phyloP scores from a whole-genome alignment of 768 basidiomycete species.

The Russula vinacea region DNA sequence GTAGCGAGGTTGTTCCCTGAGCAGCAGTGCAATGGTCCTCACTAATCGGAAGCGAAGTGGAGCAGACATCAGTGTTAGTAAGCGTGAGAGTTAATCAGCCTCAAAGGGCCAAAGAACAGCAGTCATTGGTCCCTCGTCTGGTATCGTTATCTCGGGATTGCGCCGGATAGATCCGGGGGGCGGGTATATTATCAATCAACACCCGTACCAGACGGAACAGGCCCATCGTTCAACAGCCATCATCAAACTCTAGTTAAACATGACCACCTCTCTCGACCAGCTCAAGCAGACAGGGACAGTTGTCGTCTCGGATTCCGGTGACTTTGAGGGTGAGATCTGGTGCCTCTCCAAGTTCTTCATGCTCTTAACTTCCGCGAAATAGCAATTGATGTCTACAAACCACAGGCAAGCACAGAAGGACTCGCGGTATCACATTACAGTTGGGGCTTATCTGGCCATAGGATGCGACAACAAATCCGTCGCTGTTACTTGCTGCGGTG shows the following conservation, averaged over 20 bases:
- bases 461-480: conserved; percentile 99
- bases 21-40: neutral
- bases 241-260: conserved; percentile 34
- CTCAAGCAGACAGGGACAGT: conserved; percentile 92
- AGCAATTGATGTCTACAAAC: conserved; percentile 97
- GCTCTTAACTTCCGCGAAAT: conserved; percentile 22
- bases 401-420: conserved; percentile 53
- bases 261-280: conserved; percentile 76
- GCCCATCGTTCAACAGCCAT: conserved; percentile 12
- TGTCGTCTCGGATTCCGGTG: conserved; percentile 97
- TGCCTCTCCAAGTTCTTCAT: conserved; percentile 11
- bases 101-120: neutral
- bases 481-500: conserved; percentile 88
- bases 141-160: neutral
- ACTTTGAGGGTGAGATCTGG: conserved; percentile 68
- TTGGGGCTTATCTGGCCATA: conserved; percentile 35
- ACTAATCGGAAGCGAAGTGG: too few species aligned
- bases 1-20: neutral
- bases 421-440: neutral
- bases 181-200: conserved; percentile 15
- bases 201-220: neutral
- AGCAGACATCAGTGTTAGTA: too few species aligned
- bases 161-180: conserved; percentile 17
- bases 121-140: too few species aligned
- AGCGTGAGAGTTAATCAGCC: too few species aligned